phyloP scores from a whole-genome alignment of 176 grass and related monocot genomes.

The Microstegium vimineum region DNA sequence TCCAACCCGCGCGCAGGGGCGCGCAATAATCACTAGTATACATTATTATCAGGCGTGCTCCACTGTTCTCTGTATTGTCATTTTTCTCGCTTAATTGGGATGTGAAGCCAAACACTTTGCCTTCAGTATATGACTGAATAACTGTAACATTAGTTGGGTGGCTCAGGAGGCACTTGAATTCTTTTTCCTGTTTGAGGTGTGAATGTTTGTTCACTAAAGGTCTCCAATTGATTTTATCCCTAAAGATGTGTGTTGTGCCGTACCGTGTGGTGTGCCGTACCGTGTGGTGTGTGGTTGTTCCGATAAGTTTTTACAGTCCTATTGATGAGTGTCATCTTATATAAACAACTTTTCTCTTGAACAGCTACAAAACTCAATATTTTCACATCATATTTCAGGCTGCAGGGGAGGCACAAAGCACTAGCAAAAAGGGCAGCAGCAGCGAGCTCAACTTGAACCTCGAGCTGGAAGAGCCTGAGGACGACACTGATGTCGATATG shows the following conservation, averaged over 20 bases:
- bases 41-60: background rate
- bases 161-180: background rate
- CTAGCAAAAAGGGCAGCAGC: conserved; percentile 46
- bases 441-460: conserved; percentile 72
- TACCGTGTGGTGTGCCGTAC: no score
- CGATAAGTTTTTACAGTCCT: background rate
- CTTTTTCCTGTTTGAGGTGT: background rate
- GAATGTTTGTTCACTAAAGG: background rate
- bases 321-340: background rate
- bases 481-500: conserved; percentile 61
- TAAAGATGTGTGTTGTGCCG: background rate
- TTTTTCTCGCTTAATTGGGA: background rate
- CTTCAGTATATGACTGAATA: background rate
- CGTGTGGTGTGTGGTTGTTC: no score
- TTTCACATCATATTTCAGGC: conserved; percentile 36
- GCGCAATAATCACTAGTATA: no score
- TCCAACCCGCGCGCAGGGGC: no score
- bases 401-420: conserved; percentile 31
- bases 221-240: conserved; percentile 7
- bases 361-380: background rate
- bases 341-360: background rate
- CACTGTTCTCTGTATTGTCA: no score
- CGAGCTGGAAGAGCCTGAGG: conserved; percentile 59
- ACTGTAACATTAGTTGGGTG: background rate
- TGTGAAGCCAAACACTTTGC: background rate